Evolutionary conservation across 306 rosid species (phyloP).

Genomic region (Citrullus amarus): DNA sequence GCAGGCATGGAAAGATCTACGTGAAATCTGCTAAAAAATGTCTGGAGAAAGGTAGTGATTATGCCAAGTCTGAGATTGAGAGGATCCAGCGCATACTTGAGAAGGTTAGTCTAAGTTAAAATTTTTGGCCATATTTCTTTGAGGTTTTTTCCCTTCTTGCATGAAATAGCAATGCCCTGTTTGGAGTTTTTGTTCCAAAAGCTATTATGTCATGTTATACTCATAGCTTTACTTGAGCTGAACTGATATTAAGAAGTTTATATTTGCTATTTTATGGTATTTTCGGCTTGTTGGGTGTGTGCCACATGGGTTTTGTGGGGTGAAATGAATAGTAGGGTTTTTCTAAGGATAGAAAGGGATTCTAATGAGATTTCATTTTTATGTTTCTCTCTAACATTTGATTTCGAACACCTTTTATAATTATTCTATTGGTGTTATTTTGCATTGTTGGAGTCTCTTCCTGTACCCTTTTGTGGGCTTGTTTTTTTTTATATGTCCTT

Average conservation of each 20-base stretch:
- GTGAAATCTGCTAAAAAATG: slow-evolving; percentile 57
- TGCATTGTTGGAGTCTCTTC: too few relatives aligned
- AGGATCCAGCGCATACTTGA: slow-evolving; percentile 68
- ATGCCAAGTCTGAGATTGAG: slow-evolving; percentile 64
- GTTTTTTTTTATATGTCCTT: too few relatives aligned
- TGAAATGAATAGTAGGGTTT: too few relatives aligned
- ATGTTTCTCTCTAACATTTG: too few relatives aligned
- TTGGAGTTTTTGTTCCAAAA: background rate
- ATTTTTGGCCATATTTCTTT: background rate
- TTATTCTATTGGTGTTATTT: too few relatives aligned
- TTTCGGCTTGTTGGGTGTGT: too few relatives aligned
- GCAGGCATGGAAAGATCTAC: slow-evolving; percentile 59
- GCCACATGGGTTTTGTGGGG: too few relatives aligned
- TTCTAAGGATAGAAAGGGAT: too few relatives aligned
- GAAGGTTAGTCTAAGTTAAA: slow-evolving; percentile 29
- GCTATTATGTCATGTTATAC: background rate
- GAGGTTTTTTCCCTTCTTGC: background rate
- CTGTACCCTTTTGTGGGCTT: too few relatives aligned
- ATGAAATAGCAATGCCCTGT: background rate
- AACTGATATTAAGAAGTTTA: background rate
- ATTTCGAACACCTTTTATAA: too few relatives aligned
- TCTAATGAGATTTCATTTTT: too few relatives aligned
- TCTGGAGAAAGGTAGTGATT: slow-evolving; percentile 61
- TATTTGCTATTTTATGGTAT: background rate
- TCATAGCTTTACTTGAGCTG: background rate